Percentiles rank a stretch among this genome's conserved stretches.
Evolutionary conservation across 2,329 filamentous ascomycete genomes (phyloP).

Genomic region (Amesomyces nigricolor): DNA sequence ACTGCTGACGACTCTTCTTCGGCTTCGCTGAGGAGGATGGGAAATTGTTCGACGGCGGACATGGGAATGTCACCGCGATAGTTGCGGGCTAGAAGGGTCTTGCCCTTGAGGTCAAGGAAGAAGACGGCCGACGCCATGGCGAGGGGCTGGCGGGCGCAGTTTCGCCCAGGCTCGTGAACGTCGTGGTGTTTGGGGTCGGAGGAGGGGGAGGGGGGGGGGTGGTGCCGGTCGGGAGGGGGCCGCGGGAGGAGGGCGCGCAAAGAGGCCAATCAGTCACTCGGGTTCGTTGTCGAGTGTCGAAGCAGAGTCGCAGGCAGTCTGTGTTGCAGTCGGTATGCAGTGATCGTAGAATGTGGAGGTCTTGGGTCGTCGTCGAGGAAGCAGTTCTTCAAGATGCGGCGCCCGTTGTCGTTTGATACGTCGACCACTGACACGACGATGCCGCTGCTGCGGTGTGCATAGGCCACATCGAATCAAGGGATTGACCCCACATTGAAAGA

Average conservation of each 20-base stretch:
- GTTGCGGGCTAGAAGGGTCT: constrained; percentile 98
- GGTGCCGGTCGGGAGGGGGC: not conserved
- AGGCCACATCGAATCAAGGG: not conserved
- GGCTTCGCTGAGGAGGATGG: constrained; percentile 89
- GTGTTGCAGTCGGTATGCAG: too few relatives aligned
- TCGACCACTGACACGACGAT: too few relatives aligned
- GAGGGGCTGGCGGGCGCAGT: not conserved
- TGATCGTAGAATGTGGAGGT: too few relatives aligned
- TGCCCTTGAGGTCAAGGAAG: constrained; percentile 99
- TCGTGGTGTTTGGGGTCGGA: too few relatives aligned
- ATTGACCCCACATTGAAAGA: not conserved
- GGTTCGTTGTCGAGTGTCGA: too few relatives aligned
- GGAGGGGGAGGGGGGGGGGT: not conserved
- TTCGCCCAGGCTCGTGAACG: not conserved
- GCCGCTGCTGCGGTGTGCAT: not conserved
- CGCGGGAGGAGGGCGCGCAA: too few relatives aligned
- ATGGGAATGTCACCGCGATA: constrained; percentile 98
- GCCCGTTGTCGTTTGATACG: too few relatives aligned
- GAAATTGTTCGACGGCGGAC: constrained; percentile 98
- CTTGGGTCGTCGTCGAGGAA: too few relatives aligned
- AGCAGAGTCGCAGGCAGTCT: too few relatives aligned
- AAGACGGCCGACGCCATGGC: constrained; percentile 94
- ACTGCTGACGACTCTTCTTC: constrained; percentile 99
- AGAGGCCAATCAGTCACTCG: too few relatives aligned
- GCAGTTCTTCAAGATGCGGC: too few relatives aligned